phyloP scores from a whole-genome alignment of 2,329 filamentous ascomycete species.

The Mollisiaceae sp. region DNA sequence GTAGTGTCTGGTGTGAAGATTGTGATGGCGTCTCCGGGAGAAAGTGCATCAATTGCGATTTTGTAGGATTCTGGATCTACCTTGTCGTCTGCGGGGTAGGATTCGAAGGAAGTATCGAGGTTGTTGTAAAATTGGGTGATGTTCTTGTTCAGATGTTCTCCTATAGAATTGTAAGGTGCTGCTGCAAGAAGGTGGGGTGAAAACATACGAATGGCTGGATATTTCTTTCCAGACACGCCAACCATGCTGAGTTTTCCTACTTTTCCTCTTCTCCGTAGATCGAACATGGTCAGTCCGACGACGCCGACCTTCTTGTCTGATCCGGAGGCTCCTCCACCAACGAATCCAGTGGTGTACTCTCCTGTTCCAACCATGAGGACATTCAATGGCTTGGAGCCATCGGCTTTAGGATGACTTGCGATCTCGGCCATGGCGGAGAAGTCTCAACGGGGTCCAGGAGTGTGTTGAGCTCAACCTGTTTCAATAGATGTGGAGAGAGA shows the following conservation, averaged over 20 bases:
- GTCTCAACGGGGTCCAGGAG: not conserved
- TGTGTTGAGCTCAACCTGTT: slow-evolving; percentile 16
- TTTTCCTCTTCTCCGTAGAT: slow-evolving; percentile 85
- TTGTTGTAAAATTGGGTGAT: slow-evolving; percentile 87
- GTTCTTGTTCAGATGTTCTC: slow-evolving; percentile 84
- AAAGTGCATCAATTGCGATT: slow-evolving; percentile 81
- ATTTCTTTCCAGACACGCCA: slow-evolving; percentile 86
- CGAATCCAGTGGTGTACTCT: slow-evolving; percentile 96
- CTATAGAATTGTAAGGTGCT: slow-evolving; percentile 48
- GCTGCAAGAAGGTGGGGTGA: not conserved
- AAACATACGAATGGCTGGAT: slow-evolving; percentile 80
- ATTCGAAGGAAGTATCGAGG: slow-evolving; percentile 84
- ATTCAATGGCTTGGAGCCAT: slow-evolving; percentile 34
- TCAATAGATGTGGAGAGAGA: slow-evolving; percentile 16
- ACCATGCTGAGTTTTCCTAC: slow-evolving; percentile 88
- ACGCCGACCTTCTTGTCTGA: slow-evolving; percentile 98
- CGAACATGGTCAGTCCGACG: slow-evolving; percentile 87
- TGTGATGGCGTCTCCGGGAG: slow-evolving; percentile 85
- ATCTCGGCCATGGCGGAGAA: slow-evolving; percentile 4
- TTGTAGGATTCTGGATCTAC: slow-evolving; percentile 86
- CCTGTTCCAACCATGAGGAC: slow-evolving; percentile 69
- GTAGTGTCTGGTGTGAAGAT: slow-evolving; percentile 96
- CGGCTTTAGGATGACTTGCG: not conserved
- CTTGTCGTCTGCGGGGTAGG: slow-evolving; percentile 76
- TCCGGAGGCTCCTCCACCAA: slow-evolving; percentile 79